Conservation (phyloP, 2,329 filamentous ascomycete species). For the Onygena corvina region DNA sequence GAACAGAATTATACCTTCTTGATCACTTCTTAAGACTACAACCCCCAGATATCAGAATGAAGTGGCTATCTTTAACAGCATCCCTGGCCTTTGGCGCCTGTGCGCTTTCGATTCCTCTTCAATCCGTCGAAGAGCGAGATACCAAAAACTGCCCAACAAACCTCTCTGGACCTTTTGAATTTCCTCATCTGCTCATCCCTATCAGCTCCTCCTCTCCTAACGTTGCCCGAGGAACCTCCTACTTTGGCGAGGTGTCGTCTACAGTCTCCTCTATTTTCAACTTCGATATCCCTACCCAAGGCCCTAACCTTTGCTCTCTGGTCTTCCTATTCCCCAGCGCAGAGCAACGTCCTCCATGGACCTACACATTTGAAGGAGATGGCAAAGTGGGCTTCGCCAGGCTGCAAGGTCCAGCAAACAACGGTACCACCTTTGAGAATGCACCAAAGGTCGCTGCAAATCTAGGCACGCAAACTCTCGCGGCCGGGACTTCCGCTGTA, state of each 20-base stretch:
- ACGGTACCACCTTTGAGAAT: slow-evolving; percentile 44
- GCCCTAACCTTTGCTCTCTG: slow-evolving; percentile 42
- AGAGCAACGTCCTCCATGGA: slow-evolving; percentile 47
- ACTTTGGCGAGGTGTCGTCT: slow-evolving; percentile 45
- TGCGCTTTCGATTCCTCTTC: slow-evolving; percentile 11
- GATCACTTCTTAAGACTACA: background rate
- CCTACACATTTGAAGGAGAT: slow-evolving; percentile 43
- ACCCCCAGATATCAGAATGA: slow-evolving; percentile 9
- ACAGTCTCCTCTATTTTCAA: slow-evolving; percentile 52
- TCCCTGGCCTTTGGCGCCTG: slow-evolving; percentile 10
- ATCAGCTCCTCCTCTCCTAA: slow-evolving; percentile 45
- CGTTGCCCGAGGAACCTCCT: slow-evolving; percentile 42
- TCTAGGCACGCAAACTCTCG: slow-evolving; percentile 36
- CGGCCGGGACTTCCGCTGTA: slow-evolving; percentile 44
- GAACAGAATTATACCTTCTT: background rate
- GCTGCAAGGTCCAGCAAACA: slow-evolving; percentile 37
- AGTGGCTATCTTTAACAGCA: slow-evolving; percentile 8
- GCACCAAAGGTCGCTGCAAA: slow-evolving; percentile 37
- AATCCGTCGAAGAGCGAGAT: background rate
- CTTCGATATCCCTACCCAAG: slow-evolving; percentile 51
- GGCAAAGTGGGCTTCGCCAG: slow-evolving; percentile 44
- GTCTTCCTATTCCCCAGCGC: slow-evolving; percentile 53
- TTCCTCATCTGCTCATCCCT: slow-evolving; percentile 52
- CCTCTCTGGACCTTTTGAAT: slow-evolving; percentile 40
- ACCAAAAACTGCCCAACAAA: slow-evolving; percentile 34